Base-by-base conservation (phyloP, 163 green algal genomes). In the Scenedesmus sp. region DNA sequence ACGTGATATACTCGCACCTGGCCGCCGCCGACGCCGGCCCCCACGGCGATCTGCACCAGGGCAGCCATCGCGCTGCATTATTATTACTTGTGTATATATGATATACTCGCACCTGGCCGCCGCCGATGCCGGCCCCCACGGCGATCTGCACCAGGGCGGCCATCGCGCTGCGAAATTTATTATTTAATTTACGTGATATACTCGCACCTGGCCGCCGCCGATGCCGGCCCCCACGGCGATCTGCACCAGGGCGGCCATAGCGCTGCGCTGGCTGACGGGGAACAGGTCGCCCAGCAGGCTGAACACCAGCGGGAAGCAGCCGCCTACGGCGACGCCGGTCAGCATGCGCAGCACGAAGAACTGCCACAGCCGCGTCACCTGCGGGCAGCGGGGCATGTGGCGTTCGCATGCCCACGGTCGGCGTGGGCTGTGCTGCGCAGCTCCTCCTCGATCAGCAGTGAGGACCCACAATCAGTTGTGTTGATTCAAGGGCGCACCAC, bases 291-390 rank as follows among this genome's bases (percentile, higher is more conserved):
- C 94, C 40, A 97, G 68, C 53, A 98, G 92, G 80, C 88, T 95
- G 91, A 96, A 98, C 22, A 97, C 87, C 13, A 98, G 80, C 0
- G 96, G 96, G 30, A 97, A 92, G 43, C 92, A 93, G 42, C 95
- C 94, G 24, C 90, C 90, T 4, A 93, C 86, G 12, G 79, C 73
- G 56, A 89, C 44, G 56, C 97, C 97, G 0, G 97, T 99, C 65
- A 98, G 87, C 68, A 96, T 90, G 15, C 97, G 94, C 59, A 98
- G 90, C 24, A 97, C 61, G 43, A 99, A 96, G 68, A 99, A 96
- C 95, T 99, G 93, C 97, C 97, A 98, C 87, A 96, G 97, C 30
- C 88, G 53, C 1, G 81, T 95, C 43, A 98, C 97, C 93, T 94
- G 89, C 70, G 15, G 7, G 22, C 4, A 22, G 56, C 22, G 13